Percentiles rank a stretch among this genome's conserved stretches.
Evolutionary conservation across 2,329 filamentous ascomycete species (phyloP).

Genomic region (Stagonosporopsis cucurbitacearum): DNA sequence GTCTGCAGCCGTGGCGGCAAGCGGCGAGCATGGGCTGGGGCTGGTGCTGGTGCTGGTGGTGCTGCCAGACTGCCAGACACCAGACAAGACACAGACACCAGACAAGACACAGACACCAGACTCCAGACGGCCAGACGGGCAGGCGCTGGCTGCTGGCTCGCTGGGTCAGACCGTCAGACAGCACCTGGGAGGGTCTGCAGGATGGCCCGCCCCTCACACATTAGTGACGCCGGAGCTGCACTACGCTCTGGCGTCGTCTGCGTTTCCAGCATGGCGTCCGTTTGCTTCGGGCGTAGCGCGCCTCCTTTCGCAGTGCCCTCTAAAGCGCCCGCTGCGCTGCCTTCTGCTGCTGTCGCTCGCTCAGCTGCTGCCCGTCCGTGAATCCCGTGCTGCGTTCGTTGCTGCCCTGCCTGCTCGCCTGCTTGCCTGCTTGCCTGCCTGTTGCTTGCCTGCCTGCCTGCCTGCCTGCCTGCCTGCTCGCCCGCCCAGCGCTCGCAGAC

Average conservation of each 20-base stretch:
- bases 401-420: neutral
- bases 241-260: slow-evolving; percentile 26
- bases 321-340: slow-evolving; percentile 15
- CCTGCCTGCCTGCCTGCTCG: neutral
- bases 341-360: neutral
- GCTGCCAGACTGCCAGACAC: too few species aligned
- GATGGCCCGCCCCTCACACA: slow-evolving; percentile 21
- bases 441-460: too few species aligned
- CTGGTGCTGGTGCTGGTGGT: too few species aligned
- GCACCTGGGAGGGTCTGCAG: slow-evolving; percentile 25
- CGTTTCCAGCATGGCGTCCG: slow-evolving; percentile 24
- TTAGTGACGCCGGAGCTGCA: slow-evolving; percentile 9
- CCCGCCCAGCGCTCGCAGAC: too few species aligned
- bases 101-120: too few species aligned
- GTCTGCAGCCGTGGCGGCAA: neutral
- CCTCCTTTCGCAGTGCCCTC: slow-evolving; percentile 25
- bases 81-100: too few species aligned
- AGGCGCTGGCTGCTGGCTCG: neutral
- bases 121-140: neutral
- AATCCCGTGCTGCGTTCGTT: neutral
- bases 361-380: neutral
- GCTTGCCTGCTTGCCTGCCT: neutral
- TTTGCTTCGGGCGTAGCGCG: slow-evolving; percentile 16
- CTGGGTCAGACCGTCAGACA: slow-evolving; percentile 11
- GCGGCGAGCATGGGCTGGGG: neutral